Evolutionary conservation across 345 rosid species (phyloP).

Genomic region (Camelina neglecta): DNA sequence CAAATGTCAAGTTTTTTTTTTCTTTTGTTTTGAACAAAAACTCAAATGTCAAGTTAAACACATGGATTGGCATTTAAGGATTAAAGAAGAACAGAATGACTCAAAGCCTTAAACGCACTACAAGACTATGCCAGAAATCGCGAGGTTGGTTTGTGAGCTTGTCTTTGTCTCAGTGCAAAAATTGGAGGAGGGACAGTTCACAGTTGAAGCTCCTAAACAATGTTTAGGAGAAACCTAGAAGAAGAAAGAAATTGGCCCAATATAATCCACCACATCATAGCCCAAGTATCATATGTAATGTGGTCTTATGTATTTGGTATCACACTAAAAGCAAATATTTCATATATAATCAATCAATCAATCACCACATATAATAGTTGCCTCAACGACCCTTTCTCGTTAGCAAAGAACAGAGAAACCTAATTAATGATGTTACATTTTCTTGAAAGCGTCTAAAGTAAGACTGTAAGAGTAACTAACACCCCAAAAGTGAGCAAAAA

Average conservation of each 20-base stretch:
- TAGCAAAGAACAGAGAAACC: not conserved
- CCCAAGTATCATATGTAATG: not conserved
- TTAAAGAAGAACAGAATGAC: conserved; percentile 38
- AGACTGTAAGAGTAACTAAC: too few relatives aligned
- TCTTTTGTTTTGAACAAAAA: not conserved
- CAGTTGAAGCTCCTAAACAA: too few relatives aligned
- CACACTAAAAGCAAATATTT: not conserved
- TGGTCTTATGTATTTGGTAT: not conserved
- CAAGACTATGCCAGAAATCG: not conserved
- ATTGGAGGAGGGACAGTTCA: too few relatives aligned
- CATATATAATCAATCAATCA: not conserved
- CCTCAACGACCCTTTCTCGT: not conserved
- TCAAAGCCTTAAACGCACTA: not conserved
- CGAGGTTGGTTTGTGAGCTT: conserved; percentile 29
- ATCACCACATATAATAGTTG: not conserved
- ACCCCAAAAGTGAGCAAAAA: too few relatives aligned
- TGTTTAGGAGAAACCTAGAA: too few relatives aligned
- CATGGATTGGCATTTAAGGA: conserved; percentile 46
- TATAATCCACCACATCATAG: too few relatives aligned
- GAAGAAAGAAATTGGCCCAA: too few relatives aligned
- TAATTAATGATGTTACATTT: not conserved
- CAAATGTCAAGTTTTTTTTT: conserved; percentile 37
- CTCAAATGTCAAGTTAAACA: conserved; percentile 47
- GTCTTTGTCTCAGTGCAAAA: conserved; percentile 24
- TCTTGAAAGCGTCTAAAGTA: too few relatives aligned